These are phyloP conservation scores for Cenchrus purpureus DNA, from an alignment of 176 grass and related monocot species.

Conservation along the genomic window DNA sequence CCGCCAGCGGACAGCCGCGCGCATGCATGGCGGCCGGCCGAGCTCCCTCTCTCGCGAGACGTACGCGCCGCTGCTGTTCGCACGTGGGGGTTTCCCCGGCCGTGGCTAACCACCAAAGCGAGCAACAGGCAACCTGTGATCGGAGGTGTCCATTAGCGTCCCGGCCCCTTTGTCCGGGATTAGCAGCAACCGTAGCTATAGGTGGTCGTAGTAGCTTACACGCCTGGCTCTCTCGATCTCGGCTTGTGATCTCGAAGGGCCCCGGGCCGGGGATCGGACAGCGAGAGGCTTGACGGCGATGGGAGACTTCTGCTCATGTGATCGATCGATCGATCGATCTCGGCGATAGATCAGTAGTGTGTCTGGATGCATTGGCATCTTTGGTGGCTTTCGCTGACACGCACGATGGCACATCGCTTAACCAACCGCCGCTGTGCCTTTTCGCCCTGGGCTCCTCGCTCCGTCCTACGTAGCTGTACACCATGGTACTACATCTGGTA, in stretches of 20 bases:
- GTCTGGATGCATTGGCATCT: background rate
- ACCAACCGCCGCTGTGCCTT: background rate
- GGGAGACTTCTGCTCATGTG: background rate
- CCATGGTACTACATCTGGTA: background rate
- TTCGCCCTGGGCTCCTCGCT: background rate
- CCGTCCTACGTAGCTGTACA: background rate
- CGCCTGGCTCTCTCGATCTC: slow-evolving; percentile 12
- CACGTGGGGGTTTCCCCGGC: background rate
- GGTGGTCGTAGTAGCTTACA: background rate
- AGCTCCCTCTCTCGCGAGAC: background rate
- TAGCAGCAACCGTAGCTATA: background rate
- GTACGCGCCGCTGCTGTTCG: slow-evolving; percentile 34
- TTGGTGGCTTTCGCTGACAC: slow-evolving; percentile 4
- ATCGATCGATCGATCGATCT: background rate
- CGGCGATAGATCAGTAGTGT: background rate
- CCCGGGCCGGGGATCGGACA: slow-evolving; percentile 6
- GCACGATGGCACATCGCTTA: background rate
- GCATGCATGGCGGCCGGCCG: background rate
- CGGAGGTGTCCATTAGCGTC: slow-evolving; percentile 44
- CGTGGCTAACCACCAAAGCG: slow-evolving; percentile 37
- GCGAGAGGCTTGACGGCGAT: slow-evolving; percentile 38
- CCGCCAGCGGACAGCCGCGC: background rate
- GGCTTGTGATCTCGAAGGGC: slow-evolving; percentile 37
- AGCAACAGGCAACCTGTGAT: slow-evolving; percentile 55
- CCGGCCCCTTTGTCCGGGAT: slow-evolving; percentile 17